A percentile compares a stretch with the other conserved stretches of the same genome.
Conservation (phyloP, 441 rosid genomes). For the Syzygium malaccense region DNA sequence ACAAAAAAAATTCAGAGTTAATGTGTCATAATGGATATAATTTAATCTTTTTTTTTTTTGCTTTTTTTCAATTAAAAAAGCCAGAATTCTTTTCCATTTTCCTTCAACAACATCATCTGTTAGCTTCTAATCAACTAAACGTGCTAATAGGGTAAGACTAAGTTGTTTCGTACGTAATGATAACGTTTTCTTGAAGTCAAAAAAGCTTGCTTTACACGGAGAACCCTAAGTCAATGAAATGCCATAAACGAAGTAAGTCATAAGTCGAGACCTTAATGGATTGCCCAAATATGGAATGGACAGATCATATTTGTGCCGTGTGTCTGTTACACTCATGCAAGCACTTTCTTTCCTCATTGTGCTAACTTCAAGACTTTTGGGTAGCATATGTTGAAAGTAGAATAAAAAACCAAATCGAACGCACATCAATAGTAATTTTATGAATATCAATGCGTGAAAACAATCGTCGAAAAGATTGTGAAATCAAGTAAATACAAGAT, state of each 20-base stretch:
- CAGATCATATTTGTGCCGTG: rapidly evolving
- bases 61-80: neutral
- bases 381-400: no score
- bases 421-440: no score
- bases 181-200: neutral
- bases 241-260: neutral
- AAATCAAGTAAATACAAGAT: neutral
- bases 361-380: neutral
- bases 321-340: rapidly evolving
- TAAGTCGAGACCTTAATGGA: neutral
- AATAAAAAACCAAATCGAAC: no score
- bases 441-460: rapidly evolving
- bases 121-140: neutral
- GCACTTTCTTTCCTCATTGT: no score
- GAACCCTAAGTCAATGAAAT: neutral
- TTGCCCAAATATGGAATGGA: neutral
- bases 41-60: neutral
- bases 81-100: neutral
- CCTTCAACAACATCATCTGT: neutral
- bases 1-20: neutral
- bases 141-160: neutral
- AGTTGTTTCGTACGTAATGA: neutral
- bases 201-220: neutral
- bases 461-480: no score
- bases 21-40: neutral